These are phyloP conservation scores for Spathaspora girioi DNA, from an alignment of 805 yeast species.

Conservation along the genomic window DNA sequence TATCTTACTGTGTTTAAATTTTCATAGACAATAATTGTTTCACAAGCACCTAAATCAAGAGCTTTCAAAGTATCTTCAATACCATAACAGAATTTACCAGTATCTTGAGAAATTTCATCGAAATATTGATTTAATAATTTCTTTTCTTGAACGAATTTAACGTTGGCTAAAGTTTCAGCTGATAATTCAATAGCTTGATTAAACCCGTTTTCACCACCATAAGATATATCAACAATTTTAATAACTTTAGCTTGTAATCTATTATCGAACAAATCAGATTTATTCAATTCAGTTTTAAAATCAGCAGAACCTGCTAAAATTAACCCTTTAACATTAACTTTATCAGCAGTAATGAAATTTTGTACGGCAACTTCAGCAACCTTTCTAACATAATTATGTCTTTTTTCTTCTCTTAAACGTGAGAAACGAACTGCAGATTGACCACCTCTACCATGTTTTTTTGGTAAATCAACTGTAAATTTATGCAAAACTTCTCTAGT, in stretches of 20 bases:
- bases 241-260: slow-evolving; percentile 86
- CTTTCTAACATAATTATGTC: slow-evolving; percentile 97
- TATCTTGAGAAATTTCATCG: slow-evolving; percentile 95
- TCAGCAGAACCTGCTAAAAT: slow-evolving; percentile 99
- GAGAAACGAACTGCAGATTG: slow-evolving; percentile 99
- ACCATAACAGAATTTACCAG: slow-evolving; percentile 97
- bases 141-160: slow-evolving; percentile 97
- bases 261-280: slow-evolving; percentile 88
- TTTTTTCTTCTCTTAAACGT: slow-evolving; percentile 97
- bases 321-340: slow-evolving; percentile 89
- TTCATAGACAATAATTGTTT: slow-evolving; percentile 87
- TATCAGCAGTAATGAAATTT: slow-evolving; percentile 91
- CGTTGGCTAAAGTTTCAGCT: slow-evolving; percentile 95
- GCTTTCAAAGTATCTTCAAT: slow-evolving; percentile 96
- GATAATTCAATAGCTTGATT: slow-evolving; percentile 98
- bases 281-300: slow-evolving; percentile 90
- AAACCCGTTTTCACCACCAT: slow-evolving; percentile 99
- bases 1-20: slow-evolving; percentile 83
- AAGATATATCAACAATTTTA: slow-evolving; percentile 93
- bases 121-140: slow-evolving; percentile 87
- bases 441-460: slow-evolving; percentile 99
- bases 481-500: slow-evolving; percentile 95
- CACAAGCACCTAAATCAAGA: slow-evolving; percentile 93
- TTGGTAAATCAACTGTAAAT: slow-evolving; percentile 94
- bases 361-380: slow-evolving; percentile 98